These are phyloP conservation scores for Globisporangium abappressorium DNA, from an alignment of 352 stramenopile genomes.

Conservation along the genomic window DNA sequence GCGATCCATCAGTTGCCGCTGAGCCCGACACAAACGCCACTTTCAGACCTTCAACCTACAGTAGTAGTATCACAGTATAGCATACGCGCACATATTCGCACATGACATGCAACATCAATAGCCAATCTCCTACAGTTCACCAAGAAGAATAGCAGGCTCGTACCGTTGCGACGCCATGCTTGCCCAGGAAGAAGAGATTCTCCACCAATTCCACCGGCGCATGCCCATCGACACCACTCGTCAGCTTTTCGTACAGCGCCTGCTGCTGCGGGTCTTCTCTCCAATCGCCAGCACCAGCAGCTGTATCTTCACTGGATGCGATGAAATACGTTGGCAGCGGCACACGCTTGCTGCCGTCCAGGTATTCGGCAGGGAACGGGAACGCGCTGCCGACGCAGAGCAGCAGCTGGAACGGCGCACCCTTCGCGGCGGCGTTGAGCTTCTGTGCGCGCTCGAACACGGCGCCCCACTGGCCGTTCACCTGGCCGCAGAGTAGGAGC, in stretches of 20 bases:
- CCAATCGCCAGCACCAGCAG: background rate
- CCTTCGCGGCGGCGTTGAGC: constrained; percentile 54
- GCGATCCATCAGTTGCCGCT: background rate
- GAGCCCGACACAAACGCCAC: background rate
- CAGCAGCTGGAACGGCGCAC: background rate
- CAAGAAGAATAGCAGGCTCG: background rate
- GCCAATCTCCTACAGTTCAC: too few species aligned
- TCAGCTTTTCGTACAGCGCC: background rate
- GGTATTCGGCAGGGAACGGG: background rate
- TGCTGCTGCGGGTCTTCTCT: background rate
- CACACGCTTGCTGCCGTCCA: background rate
- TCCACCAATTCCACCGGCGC: background rate
- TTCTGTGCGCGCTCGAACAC: constrained; percentile 72
- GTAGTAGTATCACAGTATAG: background rate
- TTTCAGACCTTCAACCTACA: background rate
- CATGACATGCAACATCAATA: background rate
- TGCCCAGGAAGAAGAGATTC: background rate
- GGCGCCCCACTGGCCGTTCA: constrained; percentile 55
- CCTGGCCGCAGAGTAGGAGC: constrained; percentile 68
- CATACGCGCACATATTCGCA: background rate
- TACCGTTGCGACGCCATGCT: background rate
- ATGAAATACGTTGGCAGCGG: background rate
- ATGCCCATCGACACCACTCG: background rate
- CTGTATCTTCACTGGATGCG: background rate
- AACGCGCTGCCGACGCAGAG: background rate